phyloP scores from a whole-genome alignment of 192 early-diverging fungal genomes.

The Coemansia sp. region DNA sequence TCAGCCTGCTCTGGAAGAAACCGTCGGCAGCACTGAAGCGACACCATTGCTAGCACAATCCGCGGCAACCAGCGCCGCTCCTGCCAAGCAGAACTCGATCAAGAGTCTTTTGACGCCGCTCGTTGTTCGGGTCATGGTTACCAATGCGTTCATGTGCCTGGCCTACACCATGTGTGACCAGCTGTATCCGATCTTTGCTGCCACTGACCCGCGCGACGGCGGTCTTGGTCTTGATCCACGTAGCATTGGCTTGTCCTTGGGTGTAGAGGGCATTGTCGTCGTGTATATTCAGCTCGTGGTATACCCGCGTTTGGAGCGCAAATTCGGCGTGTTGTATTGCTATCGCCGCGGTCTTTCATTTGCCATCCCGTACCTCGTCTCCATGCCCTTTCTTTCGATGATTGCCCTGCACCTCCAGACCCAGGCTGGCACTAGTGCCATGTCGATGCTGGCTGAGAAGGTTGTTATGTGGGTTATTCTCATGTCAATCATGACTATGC shows the following conservation, averaged over 20 bases:
- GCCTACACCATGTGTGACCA: conserved; percentile 34
- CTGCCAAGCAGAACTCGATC: conserved; percentile 14
- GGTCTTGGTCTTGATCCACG: conserved; percentile 59
- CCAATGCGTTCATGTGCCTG: conserved; percentile 29
- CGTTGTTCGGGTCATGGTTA: conserved; percentile 20
- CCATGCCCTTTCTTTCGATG: conserved; percentile 15
- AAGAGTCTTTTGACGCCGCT: conserved; percentile 29
- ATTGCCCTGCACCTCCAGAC: conserved; percentile 5
- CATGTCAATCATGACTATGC: conserved; percentile 10
- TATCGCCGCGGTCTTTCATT: conserved; percentile 36
- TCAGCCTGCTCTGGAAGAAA: not conserved
- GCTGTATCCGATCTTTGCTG: conserved; percentile 53
- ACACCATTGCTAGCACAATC: conserved; percentile 17
- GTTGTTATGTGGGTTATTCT: conserved; percentile 35
- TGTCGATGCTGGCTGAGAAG: not conserved
- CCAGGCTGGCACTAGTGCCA: not conserved
- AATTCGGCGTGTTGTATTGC: conserved; percentile 50
- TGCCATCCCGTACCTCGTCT: conserved; percentile 13
- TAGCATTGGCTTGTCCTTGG: conserved; percentile 58
- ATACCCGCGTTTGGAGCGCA: conserved; percentile 53
- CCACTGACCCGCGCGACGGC: conserved; percentile 40
- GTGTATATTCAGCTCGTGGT: conserved; percentile 60
- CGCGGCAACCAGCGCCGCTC: not conserved
- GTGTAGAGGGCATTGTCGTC: conserved; percentile 41
- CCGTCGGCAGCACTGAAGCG: not conserved